These are phyloP conservation scores for Mortierella alpina DNA, from an alignment of 192 early-diverging fungal species.

Conservation along the genomic window DNA sequence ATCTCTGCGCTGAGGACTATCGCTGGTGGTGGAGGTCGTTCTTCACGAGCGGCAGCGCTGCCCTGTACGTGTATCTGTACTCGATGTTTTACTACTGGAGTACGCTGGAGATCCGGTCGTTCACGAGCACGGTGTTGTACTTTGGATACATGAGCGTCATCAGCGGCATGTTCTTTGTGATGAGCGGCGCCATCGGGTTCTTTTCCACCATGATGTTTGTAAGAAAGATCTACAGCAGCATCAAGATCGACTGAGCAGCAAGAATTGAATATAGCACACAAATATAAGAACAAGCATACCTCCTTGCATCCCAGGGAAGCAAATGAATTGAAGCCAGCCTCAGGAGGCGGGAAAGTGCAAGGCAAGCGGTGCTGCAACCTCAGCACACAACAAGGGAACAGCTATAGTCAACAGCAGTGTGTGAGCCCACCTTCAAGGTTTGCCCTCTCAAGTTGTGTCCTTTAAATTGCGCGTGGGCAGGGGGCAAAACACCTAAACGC, in stretches of 20 bases:
- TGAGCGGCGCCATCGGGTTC: constrained; percentile 85
- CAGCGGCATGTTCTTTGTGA: constrained; percentile 79
- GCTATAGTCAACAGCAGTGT: too few relatives aligned
- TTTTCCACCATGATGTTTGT: constrained; percentile 84
- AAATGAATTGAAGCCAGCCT: background rate
- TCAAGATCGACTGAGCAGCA: constrained; percentile 78
- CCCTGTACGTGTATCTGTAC: constrained; percentile 90
- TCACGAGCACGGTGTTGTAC: constrained; percentile 85
- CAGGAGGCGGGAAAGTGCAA: background rate
- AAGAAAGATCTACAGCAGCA: constrained; percentile 82
- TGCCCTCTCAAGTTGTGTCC: too few relatives aligned
- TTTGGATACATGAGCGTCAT: constrained; percentile 89
- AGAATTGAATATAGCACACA: background rate
- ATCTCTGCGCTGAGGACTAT: constrained; percentile 87
- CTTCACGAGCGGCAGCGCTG: constrained; percentile 87
- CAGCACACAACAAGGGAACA: too few relatives aligned
- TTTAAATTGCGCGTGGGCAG: too few relatives aligned
- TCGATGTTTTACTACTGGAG: constrained; percentile 87
- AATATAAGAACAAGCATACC: background rate
- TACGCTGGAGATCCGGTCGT: constrained; percentile 79
- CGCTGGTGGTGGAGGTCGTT: constrained; percentile 93
- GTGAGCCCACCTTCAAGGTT: too few relatives aligned
- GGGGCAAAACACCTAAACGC: too few relatives aligned
- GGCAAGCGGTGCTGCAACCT: too few relatives aligned
- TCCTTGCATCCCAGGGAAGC: background rate